phyloP scores from a whole-genome alignment of 345 rosid species.

The Boechera retrofracta region DNA sequence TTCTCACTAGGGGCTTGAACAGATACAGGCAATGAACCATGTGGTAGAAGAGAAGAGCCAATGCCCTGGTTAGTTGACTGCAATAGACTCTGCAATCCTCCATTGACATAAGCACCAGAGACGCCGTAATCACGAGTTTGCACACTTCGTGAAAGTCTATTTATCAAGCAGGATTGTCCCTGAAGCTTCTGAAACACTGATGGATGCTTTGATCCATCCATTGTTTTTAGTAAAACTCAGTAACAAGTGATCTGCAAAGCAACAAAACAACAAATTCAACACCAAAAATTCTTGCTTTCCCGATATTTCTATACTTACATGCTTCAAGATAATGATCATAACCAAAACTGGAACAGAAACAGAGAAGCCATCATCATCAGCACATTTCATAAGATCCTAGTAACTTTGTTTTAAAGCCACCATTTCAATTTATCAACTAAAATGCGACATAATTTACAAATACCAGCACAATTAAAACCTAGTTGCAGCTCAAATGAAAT shows the following conservation, averaged over 20 bases:
- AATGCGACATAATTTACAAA: conserved; percentile 5
- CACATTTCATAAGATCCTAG: background rate
- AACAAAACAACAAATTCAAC: background rate
- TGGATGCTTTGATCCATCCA: conserved; percentile 64
- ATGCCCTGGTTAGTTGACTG: conserved; percentile 41
- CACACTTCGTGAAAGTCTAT: conserved; percentile 50
- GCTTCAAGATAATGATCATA: background rate
- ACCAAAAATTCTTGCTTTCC: background rate
- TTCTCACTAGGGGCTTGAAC: conserved; percentile 76
- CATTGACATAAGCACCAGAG: conserved; percentile 41
- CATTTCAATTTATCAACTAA: background rate
- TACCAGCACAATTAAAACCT: background rate
- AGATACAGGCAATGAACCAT: conserved; percentile 45
- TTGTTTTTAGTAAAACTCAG: conserved; percentile 38
- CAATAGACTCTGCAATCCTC: conserved; percentile 49
- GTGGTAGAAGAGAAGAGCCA: conserved; percentile 43
- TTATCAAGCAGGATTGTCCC: conserved; percentile 54
- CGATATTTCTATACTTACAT: background rate
- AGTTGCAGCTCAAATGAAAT: conserved; percentile 13
- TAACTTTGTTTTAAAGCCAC: background rate
- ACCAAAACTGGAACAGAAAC: background rate
- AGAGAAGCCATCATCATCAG: conserved; percentile 1
- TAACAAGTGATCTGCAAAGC: conserved; percentile 11
- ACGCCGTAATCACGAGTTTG: conserved; percentile 25
- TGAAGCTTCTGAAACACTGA: conserved; percentile 61